Conservation (phyloP, 805 yeast species). For the Yarrowia alimentaria region DNA sequence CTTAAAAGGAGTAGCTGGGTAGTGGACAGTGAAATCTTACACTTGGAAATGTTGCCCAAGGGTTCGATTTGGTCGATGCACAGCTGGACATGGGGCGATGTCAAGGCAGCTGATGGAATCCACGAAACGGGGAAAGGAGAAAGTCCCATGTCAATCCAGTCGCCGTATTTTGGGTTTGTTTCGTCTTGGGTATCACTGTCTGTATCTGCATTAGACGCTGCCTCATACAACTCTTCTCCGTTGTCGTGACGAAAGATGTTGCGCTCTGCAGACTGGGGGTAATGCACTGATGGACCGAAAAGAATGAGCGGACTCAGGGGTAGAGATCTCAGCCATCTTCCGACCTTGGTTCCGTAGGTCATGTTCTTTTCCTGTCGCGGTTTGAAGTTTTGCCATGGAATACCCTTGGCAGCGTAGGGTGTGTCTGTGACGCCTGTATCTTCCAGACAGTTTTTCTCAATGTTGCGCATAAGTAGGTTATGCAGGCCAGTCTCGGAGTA, state of each 20-base stretch:
- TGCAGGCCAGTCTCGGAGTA: slow-evolving; percentile 11
- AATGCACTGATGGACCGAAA: background rate
- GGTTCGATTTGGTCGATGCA: slow-evolving; percentile 20
- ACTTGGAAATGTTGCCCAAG: slow-evolving; percentile 12
- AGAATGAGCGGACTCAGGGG: slow-evolving; percentile 15
- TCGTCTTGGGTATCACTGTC: background rate
- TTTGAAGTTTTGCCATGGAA: slow-evolving; percentile 15
- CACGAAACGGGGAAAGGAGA: slow-evolving; percentile 9
- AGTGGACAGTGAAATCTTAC: slow-evolving; percentile 1
- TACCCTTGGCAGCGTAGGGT: slow-evolving; percentile 14
- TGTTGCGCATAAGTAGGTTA: slow-evolving; percentile 3
- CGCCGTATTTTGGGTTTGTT: slow-evolving; percentile 9
- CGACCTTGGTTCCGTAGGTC: slow-evolving; percentile 26
- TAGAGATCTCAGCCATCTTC: slow-evolving; percentile 21
- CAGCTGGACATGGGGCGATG: slow-evolving; percentile 10
- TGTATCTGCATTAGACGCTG: background rate
- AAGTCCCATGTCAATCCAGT: slow-evolving; percentile 4
- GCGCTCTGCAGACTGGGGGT: slow-evolving; percentile 5
- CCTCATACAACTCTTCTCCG: slow-evolving; percentile 4
- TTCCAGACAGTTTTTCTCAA: slow-evolving; percentile 11
- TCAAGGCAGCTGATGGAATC: slow-evolving; percentile 8
- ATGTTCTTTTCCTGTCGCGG: slow-evolving; percentile 28
- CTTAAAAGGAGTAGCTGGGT: slow-evolving; percentile 6
- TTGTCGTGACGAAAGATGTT: slow-evolving; percentile 6
- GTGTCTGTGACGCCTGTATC: background rate